Conservation (phyloP, 2,329 filamentous ascomycete genomes). For the Talaromyces sp. region DNA sequence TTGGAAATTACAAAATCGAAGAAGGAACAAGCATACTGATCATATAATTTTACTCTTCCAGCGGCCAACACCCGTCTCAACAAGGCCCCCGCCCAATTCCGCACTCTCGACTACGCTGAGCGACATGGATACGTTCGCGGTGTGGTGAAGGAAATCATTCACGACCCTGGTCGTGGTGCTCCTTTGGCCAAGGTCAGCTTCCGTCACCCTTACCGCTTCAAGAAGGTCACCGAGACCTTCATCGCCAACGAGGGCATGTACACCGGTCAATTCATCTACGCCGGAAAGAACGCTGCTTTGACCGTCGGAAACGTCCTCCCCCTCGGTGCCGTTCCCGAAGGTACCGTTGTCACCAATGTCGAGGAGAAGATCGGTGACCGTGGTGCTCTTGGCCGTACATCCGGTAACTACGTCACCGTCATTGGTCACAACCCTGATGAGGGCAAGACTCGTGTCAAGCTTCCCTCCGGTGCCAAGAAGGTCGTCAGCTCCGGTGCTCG, state of each 20-base stretch:
- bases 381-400: constrained; percentile 92
- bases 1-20: constrained; percentile 3
- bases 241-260: constrained; percentile 99
- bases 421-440: constrained; percentile 97
- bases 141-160: constrained; percentile 98
- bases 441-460: constrained; percentile 99
- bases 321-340: constrained; percentile 90
- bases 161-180: constrained; percentile 97
- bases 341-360: constrained; percentile 98
- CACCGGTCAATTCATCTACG: constrained; percentile 99
- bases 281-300: constrained; percentile 95
- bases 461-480: constrained; percentile 99
- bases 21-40: constrained; percentile 32
- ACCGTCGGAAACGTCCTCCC: constrained; percentile 98
- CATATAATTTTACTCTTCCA: constrained; percentile 35
- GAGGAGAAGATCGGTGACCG: constrained; percentile 99
- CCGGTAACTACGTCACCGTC: constrained; percentile 98
- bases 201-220: constrained; percentile 98
- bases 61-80: constrained; percentile 84
- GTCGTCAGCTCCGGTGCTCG: constrained; percentile 85
- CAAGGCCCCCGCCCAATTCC: constrained; percentile 94
- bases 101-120: constrained; percentile 93
- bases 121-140: constrained; percentile 96
- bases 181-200: constrained; percentile 95
- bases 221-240: constrained; percentile 97